A percentile compares a stretch with the other conserved stretches of the same genome.
Conservation (phyloP, 2,329 filamentous ascomycete species). For the Fusarium globosum region DNA sequence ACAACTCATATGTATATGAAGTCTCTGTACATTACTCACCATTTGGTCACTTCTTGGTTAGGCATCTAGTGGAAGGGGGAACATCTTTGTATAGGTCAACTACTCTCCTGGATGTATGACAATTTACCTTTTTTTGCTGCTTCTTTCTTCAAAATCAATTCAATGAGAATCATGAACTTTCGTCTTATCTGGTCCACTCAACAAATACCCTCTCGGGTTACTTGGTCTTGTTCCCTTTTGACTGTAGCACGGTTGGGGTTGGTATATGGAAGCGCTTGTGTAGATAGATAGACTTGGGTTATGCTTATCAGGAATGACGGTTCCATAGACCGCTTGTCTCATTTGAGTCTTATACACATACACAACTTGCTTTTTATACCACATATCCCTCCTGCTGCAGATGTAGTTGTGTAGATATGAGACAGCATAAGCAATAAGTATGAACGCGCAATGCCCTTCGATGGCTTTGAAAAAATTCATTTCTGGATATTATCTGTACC, state of each 20-base stretch:
- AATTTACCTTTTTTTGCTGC: conserved; percentile 33
- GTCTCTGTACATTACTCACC: conserved; percentile 42
- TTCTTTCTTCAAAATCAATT: conserved; percentile 41
- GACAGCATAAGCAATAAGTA: neutral
- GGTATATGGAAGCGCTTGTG: conserved; percentile 15
- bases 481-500: neutral
- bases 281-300: conserved; percentile 39
- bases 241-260: neutral
- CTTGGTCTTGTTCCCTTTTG: conserved; percentile 16
- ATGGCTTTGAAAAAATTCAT: neutral
- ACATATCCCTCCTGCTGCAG: conserved; percentile 33
- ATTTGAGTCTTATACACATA: conserved; percentile 32
- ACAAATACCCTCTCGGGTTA: conserved; percentile 6
- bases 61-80: conserved; percentile 37
- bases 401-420: conserved; percentile 15
- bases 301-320: conserved; percentile 12
- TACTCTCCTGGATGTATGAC: conserved; percentile 45
- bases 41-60: conserved; percentile 38
- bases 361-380: conserved; percentile 30
- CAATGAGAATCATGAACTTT: conserved; percentile 46
- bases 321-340: conserved; percentile 13
- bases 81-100: conserved; percentile 25
- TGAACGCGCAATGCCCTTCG: neutral
- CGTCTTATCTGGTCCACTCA: conserved; percentile 38
- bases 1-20: conserved; percentile 30